Base-by-base conservation (phyloP, 306 rosid species). In the Dalbergia oliveri region DNA sequence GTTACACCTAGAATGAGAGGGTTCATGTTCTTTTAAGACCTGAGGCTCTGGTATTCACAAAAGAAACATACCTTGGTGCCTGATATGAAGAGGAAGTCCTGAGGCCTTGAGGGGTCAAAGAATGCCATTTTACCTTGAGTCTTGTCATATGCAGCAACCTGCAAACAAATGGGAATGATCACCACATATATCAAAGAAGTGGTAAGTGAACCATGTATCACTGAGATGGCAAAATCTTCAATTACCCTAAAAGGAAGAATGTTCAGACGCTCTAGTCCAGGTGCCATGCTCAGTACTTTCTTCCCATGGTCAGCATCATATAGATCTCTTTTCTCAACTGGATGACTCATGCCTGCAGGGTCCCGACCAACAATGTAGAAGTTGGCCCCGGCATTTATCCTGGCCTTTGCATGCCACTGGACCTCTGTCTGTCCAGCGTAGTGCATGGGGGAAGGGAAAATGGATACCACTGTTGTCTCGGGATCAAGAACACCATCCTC, bases 401-500 rank as follows among this genome's bases (percentile, higher is more conserved):
- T 90, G 49, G 99, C 99, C 88, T 96, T 96, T 70, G 99, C 99
- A 83, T 96, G 99, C 99, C 99, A 96, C 88, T 96, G 99, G 78
- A 96, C 99, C 85, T 96, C 99, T 7, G 99, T 96, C 9, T 98
- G 99, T 69, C 99, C 99, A 7, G 99, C 98, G 73, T 96, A 96
- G 86, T 91, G 99, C 99, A 93, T 96, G 16, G 99, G 99, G 79
- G 99, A 96, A 5, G 99, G 99, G 80, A 96, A 96, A 84, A 96
- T 96, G 65, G 99, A 96, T 63, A 96, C 97, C 54, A 96, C 98
- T 18, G 99, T 96, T 15, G 98, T 96, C 81, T 93, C 94, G 43
- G 99, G 98, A 90, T 96, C 98, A 47, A 96, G 98, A 71, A 96
- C 97, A 81, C 99, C 99, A 73, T 91, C 99, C 88, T 96, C 99